Conservation (phyloP, 305 asterid genomes). For the Rubia peregrina region DNA sequence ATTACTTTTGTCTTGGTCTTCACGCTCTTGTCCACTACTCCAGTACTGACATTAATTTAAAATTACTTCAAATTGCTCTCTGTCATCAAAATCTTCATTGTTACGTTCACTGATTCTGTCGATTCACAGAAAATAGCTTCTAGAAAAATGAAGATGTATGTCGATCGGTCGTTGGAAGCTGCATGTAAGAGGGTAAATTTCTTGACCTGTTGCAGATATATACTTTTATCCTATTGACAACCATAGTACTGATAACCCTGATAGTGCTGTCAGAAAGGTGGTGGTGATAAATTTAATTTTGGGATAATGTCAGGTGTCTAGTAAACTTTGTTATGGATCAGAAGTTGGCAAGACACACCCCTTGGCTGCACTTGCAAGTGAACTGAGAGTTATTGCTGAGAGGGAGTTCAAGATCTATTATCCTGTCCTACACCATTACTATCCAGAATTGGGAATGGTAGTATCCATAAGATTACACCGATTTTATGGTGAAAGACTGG, state of each 20-base stretch:
- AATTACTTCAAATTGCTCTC: slow-evolving; percentile 3
- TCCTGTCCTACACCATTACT: slow-evolving; percentile 66
- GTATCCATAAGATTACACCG: slow-evolving; percentile 64
- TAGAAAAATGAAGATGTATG: slow-evolving; percentile 52
- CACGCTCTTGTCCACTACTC: background rate
- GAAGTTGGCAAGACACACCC: slow-evolving; percentile 48
- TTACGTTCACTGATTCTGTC: slow-evolving; percentile 37
- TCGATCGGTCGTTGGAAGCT: slow-evolving; percentile 63
- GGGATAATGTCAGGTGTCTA: slow-evolving; percentile 44
- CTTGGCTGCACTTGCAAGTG: slow-evolving; percentile 70
- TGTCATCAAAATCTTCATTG: background rate
- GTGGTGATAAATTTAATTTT: background rate
- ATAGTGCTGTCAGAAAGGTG: background rate
- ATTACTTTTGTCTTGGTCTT: background rate
- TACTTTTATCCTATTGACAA: slow-evolving; percentile 7
- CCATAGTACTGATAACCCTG: background rate
- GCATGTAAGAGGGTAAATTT: slow-evolving; percentile 69
- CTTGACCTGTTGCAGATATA: slow-evolving; percentile 18
- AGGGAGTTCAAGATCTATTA: slow-evolving; percentile 51
- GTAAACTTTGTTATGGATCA: slow-evolving; percentile 36
- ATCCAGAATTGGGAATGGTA: slow-evolving; percentile 56
- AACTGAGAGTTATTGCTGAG: slow-evolving; percentile 63
- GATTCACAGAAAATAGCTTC: slow-evolving; percentile 41
- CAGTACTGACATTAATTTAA: background rate
- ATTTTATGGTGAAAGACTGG: slow-evolving; percentile 89